Evolutionary conservation across 2,329 filamentous ascomycete genomes (phyloP).

Genomic region (Alternaria incomplexa): DNA sequence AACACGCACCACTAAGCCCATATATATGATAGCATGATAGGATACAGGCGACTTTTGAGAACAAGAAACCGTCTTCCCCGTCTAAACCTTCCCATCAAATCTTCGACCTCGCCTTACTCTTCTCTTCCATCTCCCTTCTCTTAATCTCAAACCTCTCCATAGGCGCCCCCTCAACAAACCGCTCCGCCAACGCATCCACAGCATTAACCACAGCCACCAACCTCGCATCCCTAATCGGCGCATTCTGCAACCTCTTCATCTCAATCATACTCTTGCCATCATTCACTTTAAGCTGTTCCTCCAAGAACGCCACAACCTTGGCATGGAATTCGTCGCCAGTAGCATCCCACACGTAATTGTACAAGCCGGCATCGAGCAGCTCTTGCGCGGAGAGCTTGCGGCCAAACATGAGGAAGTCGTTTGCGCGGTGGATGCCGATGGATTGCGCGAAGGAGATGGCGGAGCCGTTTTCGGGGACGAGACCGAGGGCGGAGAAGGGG

Average conservation of each 20-base stretch:
- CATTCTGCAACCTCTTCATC: slow-evolving; percentile 59
- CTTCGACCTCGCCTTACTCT: slow-evolving; percentile 42
- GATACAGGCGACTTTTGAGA: neutral
- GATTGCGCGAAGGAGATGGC: slow-evolving; percentile 55
- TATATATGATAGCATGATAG: no score
- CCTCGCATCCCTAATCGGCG: slow-evolving; percentile 51
- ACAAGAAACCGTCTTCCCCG: neutral
- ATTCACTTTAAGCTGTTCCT: slow-evolving; percentile 53
- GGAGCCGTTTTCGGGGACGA: slow-evolving; percentile 59
- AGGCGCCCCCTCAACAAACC: slow-evolving; percentile 57
- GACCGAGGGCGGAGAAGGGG: slow-evolving; percentile 55
- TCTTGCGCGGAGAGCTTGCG: slow-evolving; percentile 54
- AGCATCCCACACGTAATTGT: slow-evolving; percentile 55
- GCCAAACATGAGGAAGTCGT: slow-evolving; percentile 61
- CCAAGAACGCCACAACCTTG: slow-evolving; percentile 51
- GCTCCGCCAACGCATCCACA: slow-evolving; percentile 56
- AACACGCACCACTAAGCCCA: no score
- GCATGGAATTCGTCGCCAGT: slow-evolving; percentile 50
- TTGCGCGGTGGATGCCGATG: slow-evolving; percentile 58
- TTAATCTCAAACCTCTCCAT: slow-evolving; percentile 53
- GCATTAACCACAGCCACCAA: slow-evolving; percentile 57
- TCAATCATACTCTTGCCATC: slow-evolving; percentile 62
- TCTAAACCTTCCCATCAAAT: slow-evolving; percentile 18
- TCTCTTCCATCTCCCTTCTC: slow-evolving; percentile 42
- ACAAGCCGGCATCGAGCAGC: slow-evolving; percentile 52